phyloP scores from a whole-genome alignment of 352 stramenopile genomes.

The Globisporangium megalacanthum region DNA sequence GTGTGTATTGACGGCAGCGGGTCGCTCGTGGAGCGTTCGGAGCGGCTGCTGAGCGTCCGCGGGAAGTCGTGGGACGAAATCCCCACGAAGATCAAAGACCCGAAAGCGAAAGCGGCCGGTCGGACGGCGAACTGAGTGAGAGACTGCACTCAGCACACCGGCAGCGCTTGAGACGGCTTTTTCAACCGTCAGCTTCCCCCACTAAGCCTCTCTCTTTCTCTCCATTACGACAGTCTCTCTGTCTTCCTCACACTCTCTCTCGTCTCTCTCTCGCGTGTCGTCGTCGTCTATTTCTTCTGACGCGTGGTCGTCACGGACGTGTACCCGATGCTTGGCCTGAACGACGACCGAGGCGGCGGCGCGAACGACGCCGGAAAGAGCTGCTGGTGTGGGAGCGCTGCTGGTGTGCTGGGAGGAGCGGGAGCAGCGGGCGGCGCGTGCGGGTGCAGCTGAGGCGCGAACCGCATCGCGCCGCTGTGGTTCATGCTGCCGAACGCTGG shows the following conservation, averaged over 20 bases:
- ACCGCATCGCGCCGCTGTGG: constrained; percentile 1
- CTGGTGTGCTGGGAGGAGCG: constrained; percentile 4
- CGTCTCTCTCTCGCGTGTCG: not conserved
- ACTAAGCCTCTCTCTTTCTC: not conserved
- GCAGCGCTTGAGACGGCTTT: not conserved
- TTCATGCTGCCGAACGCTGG: constrained; percentile 21
- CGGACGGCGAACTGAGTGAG: not conserved
- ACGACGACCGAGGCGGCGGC: constrained; percentile 23
- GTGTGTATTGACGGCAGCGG: constrained; percentile 41
- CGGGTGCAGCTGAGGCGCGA: constrained; percentile 24
- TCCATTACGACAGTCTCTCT: no score
- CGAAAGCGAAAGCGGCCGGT: constrained; percentile 19
- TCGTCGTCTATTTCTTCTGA: constrained; percentile 46
- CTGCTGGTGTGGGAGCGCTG: constrained; percentile 7
- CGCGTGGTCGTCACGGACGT: constrained; percentile 61
- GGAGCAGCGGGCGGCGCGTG: constrained; percentile 9
- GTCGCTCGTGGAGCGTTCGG: constrained; percentile 86
- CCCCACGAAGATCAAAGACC: constrained; percentile 66
- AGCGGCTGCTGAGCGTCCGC: constrained; percentile 90
- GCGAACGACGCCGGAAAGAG: constrained; percentile 30
- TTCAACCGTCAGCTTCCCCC: not conserved
- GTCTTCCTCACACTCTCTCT: no score
- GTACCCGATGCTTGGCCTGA: constrained; percentile 79
- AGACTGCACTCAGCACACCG: no score
- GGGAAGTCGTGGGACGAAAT: constrained; percentile 91